Percentiles rank a stretch among this genome's conserved stretches.
These are phyloP conservation scores for Solanum corneliomulleri DNA, from an alignment of 257 asterid genomes.

Conservation along the genomic window DNA sequence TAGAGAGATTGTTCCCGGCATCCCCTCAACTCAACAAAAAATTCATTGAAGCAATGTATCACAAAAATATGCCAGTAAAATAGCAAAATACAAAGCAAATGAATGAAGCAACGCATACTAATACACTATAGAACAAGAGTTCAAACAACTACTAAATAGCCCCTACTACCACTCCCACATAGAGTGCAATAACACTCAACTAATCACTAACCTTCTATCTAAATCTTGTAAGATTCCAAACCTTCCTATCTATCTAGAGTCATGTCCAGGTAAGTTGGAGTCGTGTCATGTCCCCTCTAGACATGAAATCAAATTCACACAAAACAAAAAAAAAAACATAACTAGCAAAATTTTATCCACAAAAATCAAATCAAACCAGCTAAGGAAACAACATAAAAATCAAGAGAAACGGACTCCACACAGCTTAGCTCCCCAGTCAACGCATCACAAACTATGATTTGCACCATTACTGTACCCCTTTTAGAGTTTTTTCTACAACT, in stretches of 20 bases:
- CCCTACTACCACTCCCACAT: not conserved
- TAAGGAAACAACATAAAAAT: not conserved
- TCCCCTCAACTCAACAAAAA: not conserved
- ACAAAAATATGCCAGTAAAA: not conserved
- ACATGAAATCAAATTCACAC: not conserved
- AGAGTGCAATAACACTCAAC: not conserved
- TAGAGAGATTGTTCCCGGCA: not conserved
- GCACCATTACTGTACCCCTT: not conserved
- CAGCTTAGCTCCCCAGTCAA: not conserved
- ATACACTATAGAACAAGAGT: not conserved
- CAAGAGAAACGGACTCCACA: not conserved
- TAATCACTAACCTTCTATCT: not conserved
- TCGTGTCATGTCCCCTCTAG: not conserved
- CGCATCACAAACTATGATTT: not conserved
- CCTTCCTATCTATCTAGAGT: not conserved
- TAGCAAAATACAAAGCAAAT: not conserved
- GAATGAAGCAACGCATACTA: not conserved
- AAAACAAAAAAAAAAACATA: not conserved
- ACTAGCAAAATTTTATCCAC: not conserved
- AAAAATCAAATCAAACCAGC: not conserved
- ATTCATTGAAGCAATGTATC: not conserved
- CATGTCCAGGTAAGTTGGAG: not conserved
- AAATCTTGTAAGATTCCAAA: not conserved
- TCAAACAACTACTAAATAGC: not conserved
- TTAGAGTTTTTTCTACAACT: not conserved